Evolutionary conservation across 2,329 filamentous ascomycete genomes (phyloP).

Genomic region (Stemphylium beticola): DNA sequence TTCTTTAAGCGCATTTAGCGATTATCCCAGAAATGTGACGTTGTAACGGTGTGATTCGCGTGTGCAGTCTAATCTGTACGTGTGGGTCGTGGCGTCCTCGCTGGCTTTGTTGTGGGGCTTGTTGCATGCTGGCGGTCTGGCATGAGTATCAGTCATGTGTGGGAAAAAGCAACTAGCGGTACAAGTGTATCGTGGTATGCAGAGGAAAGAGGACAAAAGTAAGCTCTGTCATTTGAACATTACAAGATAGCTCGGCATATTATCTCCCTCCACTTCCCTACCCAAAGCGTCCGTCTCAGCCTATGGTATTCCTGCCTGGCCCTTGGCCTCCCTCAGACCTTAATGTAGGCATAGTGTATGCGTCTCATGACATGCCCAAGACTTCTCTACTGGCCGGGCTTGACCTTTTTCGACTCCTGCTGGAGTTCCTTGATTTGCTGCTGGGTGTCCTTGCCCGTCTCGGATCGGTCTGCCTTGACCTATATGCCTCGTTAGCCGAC

Average conservation of each 20-base stretch:
- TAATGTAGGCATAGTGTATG: neutral
- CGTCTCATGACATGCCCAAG: neutral
- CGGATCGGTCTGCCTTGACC: constrained; percentile 53
- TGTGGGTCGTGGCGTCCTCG: neutral
- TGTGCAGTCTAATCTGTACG: constrained; percentile 11
- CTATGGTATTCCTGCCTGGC: neutral
- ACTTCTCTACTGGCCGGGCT: neutral
- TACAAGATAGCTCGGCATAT: constrained; percentile 3
- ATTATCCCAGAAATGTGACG: no score
- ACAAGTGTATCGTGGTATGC: neutral
- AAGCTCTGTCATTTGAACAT: neutral
- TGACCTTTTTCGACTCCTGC: constrained; percentile 50
- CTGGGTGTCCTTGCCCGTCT: constrained; percentile 47
- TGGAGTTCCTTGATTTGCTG: constrained; percentile 55
- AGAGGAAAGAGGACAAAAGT: neutral
- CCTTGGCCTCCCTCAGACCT: neutral
- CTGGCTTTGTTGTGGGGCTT: neutral
- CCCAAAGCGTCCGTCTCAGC: neutral
- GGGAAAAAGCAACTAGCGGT: neutral
- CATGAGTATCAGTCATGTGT: neutral
- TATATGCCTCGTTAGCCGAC: constrained; percentile 16
- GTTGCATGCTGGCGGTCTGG: neutral
- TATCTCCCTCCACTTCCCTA: neutral
- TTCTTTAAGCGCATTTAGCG: no score
- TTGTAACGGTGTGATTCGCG: no score